Base-by-base conservation (phyloP, 495 filamentous ascomycete genomes). In the Aspergillus olivimuriae region DNA sequence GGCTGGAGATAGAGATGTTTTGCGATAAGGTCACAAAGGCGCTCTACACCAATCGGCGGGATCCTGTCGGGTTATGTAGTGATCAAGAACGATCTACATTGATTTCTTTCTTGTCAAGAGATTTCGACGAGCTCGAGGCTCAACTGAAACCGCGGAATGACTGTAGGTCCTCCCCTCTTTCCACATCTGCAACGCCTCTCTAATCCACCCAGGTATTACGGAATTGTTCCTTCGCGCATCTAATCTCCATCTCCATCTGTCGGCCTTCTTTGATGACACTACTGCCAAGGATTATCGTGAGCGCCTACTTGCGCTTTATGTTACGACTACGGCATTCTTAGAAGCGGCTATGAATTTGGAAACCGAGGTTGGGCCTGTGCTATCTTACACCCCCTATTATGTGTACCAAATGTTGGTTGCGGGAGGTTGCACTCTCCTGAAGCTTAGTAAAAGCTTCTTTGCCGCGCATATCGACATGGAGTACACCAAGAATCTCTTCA, bases 361-460 rank as follows among this genome's bases (percentile, higher is more conserved):
- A 48, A 67, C 71, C 1, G 56, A 68, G 30, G 60, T 62, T 41
- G 62, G 66, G 34, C 51, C 63, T 20, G 70, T 84, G 15, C 66
- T 95, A 10, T 72, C 72, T 15, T 89, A 85, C 55, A 78, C 82
- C 14, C 86, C 86, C 31, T 89, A 91, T 57, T 94, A 94, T 59
- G 75, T 95, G 41, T 82, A 89, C 52, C 89, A 94, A 63, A 94
- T 95, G 84, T 81, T 94, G 54, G 82, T 94, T 28, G 89, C 89
- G 28, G 86, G 81, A 1, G 87, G 86, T 12, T 94, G 91, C 55
- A 82, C 86, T 4, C 63, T 96, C 28, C 69, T 94, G 39, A 95
- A 95, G 60, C 72, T 96, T 21, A 74, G 89, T 57, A 85, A 87
- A 55, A 89, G 85, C 42, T 92, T 76, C 83, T 95, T 70, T 68